These are phyloP conservation scores for Chaetomidium leptoderma DNA, from an alignment of 495 filamentous ascomycete species.

Conservation along the genomic window DNA sequence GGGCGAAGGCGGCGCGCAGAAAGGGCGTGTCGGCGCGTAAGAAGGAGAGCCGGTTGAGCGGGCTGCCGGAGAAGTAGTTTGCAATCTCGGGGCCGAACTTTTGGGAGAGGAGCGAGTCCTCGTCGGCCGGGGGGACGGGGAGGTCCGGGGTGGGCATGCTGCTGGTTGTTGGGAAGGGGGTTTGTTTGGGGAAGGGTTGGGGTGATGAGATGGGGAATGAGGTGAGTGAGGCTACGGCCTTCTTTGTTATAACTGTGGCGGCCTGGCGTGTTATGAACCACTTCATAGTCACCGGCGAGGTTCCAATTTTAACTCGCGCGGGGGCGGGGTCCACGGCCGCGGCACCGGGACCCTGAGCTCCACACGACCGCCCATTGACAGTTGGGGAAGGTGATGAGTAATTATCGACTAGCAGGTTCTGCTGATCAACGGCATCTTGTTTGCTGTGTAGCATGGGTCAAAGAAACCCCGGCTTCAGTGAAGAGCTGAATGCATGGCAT, in stretches of 20 bases:
- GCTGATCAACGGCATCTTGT: too few species aligned
- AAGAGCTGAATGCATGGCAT: too few species aligned
- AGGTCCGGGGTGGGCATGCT: conserved; percentile 40
- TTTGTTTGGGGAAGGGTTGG: not conserved
- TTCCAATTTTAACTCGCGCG: not conserved
- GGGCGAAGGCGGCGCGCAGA: conserved; percentile 67
- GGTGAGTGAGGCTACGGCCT: not conserved
- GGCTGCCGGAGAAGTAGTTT: conserved; percentile 89
- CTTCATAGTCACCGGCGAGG: too few species aligned
- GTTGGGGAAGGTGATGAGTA: too few species aligned
- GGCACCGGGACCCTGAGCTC: not conserved
- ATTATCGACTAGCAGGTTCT: too few species aligned
- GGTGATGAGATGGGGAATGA: not conserved
- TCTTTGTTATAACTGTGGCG: not conserved
- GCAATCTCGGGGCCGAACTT: conserved; percentile 87
- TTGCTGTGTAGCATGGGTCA: too few species aligned
- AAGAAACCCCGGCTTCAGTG: too few species aligned
- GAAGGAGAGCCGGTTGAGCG: conserved; percentile 69
- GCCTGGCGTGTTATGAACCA: too few species aligned
- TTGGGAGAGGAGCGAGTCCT: conserved; percentile 77
- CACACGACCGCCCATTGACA: too few species aligned
- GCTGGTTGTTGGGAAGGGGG: not conserved
- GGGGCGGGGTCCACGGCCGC: conserved; percentile 7
- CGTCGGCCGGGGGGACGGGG: conserved; percentile 57
- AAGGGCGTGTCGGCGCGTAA: conserved; percentile 75